Percentiles rank a stretch among this genome's conserved stretches.
Conservation (phyloP, 2,329 filamentous ascomycete species). For the Scedosporium boydii region DNA sequence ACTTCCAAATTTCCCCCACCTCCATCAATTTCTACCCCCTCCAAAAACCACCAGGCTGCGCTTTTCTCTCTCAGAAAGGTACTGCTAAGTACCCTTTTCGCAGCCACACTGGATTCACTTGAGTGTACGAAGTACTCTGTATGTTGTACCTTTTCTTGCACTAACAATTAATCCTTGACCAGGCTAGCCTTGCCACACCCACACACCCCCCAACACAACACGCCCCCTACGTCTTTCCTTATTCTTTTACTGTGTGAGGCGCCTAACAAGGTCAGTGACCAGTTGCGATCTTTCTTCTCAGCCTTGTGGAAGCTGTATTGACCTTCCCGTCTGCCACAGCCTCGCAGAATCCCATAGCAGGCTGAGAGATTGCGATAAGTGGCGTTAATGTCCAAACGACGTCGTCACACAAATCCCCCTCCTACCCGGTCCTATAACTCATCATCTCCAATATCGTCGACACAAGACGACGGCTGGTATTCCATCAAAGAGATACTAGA, state of each 20-base stretch:
- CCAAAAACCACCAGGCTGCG: neutral
- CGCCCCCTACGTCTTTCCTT: neutral
- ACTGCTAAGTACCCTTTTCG: neutral
- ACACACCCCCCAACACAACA: neutral
- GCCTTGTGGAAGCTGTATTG: neutral
- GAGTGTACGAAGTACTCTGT: no score
- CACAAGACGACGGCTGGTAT: constrained; percentile 19
- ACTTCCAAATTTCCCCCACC: neutral
- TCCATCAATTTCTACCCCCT: neutral
- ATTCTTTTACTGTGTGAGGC: neutral
- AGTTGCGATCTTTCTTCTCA: neutral
- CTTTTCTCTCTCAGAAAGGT: neutral
- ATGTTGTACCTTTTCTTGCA: neutral
- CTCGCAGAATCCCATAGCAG: neutral
- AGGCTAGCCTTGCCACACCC: neutral
- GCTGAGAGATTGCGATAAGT: neutral
- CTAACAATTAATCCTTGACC: neutral
- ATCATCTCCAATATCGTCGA: constrained; percentile 3
- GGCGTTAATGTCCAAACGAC: constrained; percentile 22
- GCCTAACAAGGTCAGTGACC: neutral
- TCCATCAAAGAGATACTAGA: constrained; percentile 24
- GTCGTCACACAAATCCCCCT: constrained; percentile 13
- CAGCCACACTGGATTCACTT: neutral
- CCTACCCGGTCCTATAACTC: constrained; percentile 11
- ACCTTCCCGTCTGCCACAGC: neutral